These are phyloP conservation scores for Trichomonas vaginalis DNA, from an alignment of 208 protist species.

Conservation along the genomic window DNA sequence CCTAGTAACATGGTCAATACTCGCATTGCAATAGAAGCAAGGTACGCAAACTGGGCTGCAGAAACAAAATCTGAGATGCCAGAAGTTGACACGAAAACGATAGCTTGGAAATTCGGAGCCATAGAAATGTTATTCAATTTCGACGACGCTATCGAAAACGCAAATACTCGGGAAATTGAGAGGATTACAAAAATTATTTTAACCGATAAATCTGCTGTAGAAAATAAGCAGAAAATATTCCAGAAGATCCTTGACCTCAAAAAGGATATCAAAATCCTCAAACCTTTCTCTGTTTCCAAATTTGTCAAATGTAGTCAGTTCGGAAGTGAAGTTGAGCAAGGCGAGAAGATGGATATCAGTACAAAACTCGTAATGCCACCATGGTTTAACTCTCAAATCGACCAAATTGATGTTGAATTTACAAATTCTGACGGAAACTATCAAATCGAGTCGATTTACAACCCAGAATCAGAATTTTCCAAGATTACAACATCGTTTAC, in stretches of 20 bases:
- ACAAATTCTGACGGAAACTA: neutral
- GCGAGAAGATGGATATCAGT: neutral
- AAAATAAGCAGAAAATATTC: neutral
- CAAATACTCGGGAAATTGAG: neutral
- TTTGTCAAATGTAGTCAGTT: neutral
- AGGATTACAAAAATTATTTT: neutral
- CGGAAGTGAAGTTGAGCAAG: neutral
- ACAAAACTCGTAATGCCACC: neutral
- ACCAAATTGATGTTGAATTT: neutral
- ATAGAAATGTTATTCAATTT: neutral
- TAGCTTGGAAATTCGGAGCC: neutral
- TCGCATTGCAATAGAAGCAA: neutral
- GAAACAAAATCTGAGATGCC: neutral
- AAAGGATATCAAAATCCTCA: neutral
- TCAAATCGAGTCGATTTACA: neutral
- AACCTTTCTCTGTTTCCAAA: neutral
- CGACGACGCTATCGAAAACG: neutral
- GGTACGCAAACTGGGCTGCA: neutral
- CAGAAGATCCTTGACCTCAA: neutral
- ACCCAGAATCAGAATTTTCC: neutral
- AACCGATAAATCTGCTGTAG: neutral
- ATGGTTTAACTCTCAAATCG: neutral
- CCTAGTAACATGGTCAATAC: neutral
- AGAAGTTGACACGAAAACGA: neutral
- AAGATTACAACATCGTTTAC: neutral